Base-by-base conservation (phyloP, 306 rosid genomes). In the Cucurbita ficifolia region DNA sequence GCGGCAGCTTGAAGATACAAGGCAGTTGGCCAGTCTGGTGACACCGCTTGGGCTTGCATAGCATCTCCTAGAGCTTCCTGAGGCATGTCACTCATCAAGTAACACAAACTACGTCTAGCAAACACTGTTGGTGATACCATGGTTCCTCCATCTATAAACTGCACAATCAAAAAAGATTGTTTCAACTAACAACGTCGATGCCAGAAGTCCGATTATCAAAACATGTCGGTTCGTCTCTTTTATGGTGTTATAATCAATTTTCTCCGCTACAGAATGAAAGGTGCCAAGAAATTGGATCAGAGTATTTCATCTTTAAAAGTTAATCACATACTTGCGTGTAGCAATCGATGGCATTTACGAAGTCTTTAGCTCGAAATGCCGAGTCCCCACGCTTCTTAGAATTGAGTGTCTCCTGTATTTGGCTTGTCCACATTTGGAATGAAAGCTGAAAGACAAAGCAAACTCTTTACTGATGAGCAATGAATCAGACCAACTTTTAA, bases 21-120 rank as follows among this genome's bases (percentile, higher is more conserved):
- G 50, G 91, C 96, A 45, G 88, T 89, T 0, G 89, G 87, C 99
- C 99, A 91, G 5, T 90, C 88, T 0, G 99, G 93, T 56, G 88
- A 82, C 69, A 91, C 75, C 11, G 92, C 92, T 64, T 91, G 96
- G 73, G 96, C 97, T 81, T 89, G 96, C 99, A 91, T 95, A 1
- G 97, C 99, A 77, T 95, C 99, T 74, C 99, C 99, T 24, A 91
- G 93, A 78, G 96, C 99, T 83, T 87, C 99, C 84, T 95, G 99
- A 38, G 89, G 80, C 97, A 84, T 91, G 58, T 88, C 96, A 69
- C 77, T 89, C 96, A 91, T 89, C 83, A 95, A 77, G 83, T 91
- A 95, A 79, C 97, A 88, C 79, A 95, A 79, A 89, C 96, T 84
- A 35, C 99, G 97, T 81, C 97, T 87, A 0, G 96, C 99, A 36